Evolutionary conservation across 495 filamentous ascomycete genomes (phyloP), one percentile per base, ranked within the genome.

Genomic region (Xylaria scruposa): DNA sequence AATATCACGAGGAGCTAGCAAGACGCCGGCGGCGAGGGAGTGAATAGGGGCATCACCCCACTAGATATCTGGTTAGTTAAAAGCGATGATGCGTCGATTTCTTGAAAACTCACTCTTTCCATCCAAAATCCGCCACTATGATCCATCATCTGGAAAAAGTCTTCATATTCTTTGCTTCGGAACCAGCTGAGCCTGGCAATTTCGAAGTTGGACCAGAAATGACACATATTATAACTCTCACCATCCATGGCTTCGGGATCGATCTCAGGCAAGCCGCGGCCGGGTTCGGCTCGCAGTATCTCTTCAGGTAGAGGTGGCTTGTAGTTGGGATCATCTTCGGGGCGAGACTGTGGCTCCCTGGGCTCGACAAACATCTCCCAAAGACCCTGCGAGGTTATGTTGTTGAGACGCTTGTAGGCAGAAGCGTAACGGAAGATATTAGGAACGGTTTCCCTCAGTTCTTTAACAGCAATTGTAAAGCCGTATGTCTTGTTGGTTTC

Each of bases 151-250:
- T 98, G 87, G 85, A 99, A 99, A 84, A 99, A 98, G 60, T 98
- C 96, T 79, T 97, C 93, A 80, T 99, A 99, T 75, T 91, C 91
- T 81, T 97, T 94, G 84, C 94, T 97, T 74, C 96, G 89, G 88
- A 98, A 98, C 87, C 93, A 99, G 84, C 93, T 91, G 66, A 99
- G 86, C 67, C 91, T 90, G 24, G 96, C 96, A 83, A 99, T 99
- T 83, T 99, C 96, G 70, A 99, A 99, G 80, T 99, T 99, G 85
- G 94, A 97, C 96, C 96, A 99, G 87, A 98, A 99, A 86, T 99
- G 96, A 83, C 96, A 99, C 96, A 99, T 99, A 85, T 99, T 99
- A 85, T 99, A 99, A 73, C 88, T 92, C 78, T 99, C 96, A 70
- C 93, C 93, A 78, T 98, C 97, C 96, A 99, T 99, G 21, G 91